Conservation (phyloP, 306 rosid genomes). For the Macrotyloma uniflorum region DNA sequence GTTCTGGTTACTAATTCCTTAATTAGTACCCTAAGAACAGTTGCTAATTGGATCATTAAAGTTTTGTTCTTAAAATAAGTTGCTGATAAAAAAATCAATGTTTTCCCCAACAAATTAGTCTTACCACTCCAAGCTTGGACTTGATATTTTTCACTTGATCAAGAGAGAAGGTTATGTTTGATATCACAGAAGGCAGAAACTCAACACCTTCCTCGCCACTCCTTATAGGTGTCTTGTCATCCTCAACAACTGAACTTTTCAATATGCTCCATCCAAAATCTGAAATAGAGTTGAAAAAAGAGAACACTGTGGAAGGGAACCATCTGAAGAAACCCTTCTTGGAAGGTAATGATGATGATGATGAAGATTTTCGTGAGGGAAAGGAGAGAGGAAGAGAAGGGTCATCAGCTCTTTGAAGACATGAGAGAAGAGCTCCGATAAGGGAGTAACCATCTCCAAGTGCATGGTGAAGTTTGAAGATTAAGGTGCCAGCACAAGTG, state of each 20-base stretch:
- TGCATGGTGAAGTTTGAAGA: conserved; percentile 66
- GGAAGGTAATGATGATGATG: background rate
- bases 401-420: conserved; percentile 56
- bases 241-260: conserved; percentile 40
- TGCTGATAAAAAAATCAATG: background rate
- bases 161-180: conserved; percentile 49
- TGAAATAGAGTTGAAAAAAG: conserved; percentile 26
- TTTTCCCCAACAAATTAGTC: background rate
- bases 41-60: background rate
- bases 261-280: conserved; percentile 51
- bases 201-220: conserved; percentile 42
- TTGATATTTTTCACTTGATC: conserved; percentile 48
- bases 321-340: background rate
- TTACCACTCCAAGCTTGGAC: conserved; percentile 63
- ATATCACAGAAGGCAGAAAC: conserved; percentile 34
- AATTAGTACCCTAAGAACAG: no score
- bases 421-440: conserved; percentile 65
- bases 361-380: conserved; percentile 34
- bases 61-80: background rate
- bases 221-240: conserved; percentile 57
- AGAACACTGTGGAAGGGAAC: conserved; percentile 24
- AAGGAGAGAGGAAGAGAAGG: conserved; percentile 63
- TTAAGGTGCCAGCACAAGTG: conserved; percentile 44
- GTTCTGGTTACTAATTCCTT: no score
- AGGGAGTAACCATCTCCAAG: conserved; percentile 73